Conservation (phyloP, 2,329 filamentous ascomycete species). For the Cercospora canescens region DNA sequence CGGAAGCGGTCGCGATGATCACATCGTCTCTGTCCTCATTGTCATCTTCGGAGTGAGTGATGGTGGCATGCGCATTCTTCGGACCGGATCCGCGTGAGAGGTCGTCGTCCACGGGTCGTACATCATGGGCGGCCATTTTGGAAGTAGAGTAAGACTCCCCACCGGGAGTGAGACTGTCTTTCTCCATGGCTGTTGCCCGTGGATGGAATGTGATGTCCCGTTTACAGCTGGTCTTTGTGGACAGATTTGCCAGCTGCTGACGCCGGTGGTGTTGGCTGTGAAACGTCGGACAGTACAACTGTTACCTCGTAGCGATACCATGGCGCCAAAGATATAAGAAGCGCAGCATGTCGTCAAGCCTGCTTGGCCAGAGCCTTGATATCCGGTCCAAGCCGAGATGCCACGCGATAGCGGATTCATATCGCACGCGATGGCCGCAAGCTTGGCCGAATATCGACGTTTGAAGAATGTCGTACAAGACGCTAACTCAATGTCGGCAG, state of each 20-base stretch:
- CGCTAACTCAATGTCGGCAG: neutral
- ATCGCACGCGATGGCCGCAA: neutral
- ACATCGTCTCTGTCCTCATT: conserved; percentile 27
- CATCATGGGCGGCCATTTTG: neutral
- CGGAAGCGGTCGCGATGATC: conserved; percentile 55
- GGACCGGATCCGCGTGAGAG: neutral
- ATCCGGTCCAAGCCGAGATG: neutral
- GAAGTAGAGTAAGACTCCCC: neutral
- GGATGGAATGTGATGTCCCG: neutral
- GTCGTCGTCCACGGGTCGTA: neutral
- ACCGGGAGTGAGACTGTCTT: neutral
- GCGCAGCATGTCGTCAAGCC: neutral
- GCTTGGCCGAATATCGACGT: neutral
- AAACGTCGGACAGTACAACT: neutral
- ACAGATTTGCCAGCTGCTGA: neutral
- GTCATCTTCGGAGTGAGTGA: neutral
- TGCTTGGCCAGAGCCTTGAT: neutral
- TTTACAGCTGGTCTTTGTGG: neutral
- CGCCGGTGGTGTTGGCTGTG: neutral
- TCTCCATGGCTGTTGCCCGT: neutral
- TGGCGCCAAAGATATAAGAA: neutral
- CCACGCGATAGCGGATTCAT: neutral
- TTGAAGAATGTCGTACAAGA: neutral
- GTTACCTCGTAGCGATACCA: neutral
- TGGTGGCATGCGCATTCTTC: neutral